Evolutionary conservation across 2,329 filamentous ascomycete genomes (phyloP), one percentile per base, ranked within the genome.

Genomic region (Ophiostoma himal-ulmi): DNA sequence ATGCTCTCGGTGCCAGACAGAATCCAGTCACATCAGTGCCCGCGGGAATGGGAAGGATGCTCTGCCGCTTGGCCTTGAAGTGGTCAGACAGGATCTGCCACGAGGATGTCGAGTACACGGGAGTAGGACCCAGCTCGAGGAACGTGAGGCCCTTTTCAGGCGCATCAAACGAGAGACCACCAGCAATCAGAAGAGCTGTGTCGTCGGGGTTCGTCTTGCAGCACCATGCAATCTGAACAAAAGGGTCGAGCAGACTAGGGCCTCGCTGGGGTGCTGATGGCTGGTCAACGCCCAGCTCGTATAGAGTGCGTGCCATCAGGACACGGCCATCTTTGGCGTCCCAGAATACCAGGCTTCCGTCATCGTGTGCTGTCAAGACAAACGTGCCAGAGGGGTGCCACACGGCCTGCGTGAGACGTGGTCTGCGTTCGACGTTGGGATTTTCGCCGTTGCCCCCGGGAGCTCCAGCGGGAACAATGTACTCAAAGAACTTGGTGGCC

Each of bases 341-440:
- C 94, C 94, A 99, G 75, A 98, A 91, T 0, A 96, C 94, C 66
- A 99, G 82, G 75, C 92, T 97, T 44, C 91, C 90, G 77, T 99
- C 95, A 70, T 97, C 93, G 77, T 97, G 91, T 0, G 89, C 91
- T 0, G 93, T 96, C 74, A 95, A 78, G 52, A 97, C 82, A 76
- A 97, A 97, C 0, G 92, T 96, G 0, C 94, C 95, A 1, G 92
- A 96, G 0, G 95, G 95, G 80, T 99, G 95, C 94, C 94, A 99
- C 20, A 94, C 79, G 0, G 93, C 94, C 75, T 96, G 91, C 0
- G 89, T 92, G 72, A 98, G 80, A 71, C 85, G 87, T 17, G 94
- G 95, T 75, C 84, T 87, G 68, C 94, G 88, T 71, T 86, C 78
- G 17, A 85, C 84, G 70, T 89, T 87, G 48, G 88, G 80, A 7